phyloP scores from a whole-genome alignment of 2,329 filamentous ascomycete genomes.

The Penicillium rolfsii region DNA sequence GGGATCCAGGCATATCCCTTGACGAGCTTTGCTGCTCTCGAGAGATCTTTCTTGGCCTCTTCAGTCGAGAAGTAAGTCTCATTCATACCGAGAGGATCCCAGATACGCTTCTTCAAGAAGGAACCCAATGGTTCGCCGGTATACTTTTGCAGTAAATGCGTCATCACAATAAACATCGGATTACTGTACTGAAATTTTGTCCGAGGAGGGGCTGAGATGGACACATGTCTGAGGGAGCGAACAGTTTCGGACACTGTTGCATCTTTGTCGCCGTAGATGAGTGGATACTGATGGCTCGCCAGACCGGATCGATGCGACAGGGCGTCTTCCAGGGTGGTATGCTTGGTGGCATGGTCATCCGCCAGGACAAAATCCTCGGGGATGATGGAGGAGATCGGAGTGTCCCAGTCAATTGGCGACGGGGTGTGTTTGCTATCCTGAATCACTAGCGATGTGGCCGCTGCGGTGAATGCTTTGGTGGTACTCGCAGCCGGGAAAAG shows the following conservation, averaged over 20 bases:
- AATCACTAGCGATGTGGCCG: slow-evolving; percentile 27
- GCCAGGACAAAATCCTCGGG: slow-evolving; percentile 39
- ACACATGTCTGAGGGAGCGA: slow-evolving; percentile 25
- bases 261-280: slow-evolving; percentile 9
- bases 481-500: slow-evolving; percentile 34
- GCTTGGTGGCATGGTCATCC: slow-evolving; percentile 32
- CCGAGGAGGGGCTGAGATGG: slow-evolving; percentile 25
- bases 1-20: slow-evolving; percentile 28
- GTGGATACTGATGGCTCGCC: slow-evolving; percentile 23
- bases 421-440: slow-evolving; percentile 24
- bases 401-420: slow-evolving; percentile 39
- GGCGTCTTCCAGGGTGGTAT: slow-evolving; percentile 40
- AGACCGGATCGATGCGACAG: slow-evolving; percentile 40
- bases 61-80: slow-evolving; percentile 30
- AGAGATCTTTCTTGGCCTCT: slow-evolving; percentile 15
- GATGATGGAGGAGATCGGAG: slow-evolving; percentile 41
- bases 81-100: slow-evolving; percentile 29
- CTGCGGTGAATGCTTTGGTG: slow-evolving; percentile 35
- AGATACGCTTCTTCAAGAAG: slow-evolving; percentile 27
- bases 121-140: slow-evolving; percentile 18
- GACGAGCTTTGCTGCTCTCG: slow-evolving; percentile 13
- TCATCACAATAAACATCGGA: slow-evolving; percentile 30
- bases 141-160: slow-evolving; percentile 24
- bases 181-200: slow-evolving; percentile 30
- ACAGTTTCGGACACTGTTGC: slow-evolving; percentile 22